phyloP scores from a whole-genome alignment of 1,284 basidiomycete genomes.

The Heterobasidion occidentale region DNA sequence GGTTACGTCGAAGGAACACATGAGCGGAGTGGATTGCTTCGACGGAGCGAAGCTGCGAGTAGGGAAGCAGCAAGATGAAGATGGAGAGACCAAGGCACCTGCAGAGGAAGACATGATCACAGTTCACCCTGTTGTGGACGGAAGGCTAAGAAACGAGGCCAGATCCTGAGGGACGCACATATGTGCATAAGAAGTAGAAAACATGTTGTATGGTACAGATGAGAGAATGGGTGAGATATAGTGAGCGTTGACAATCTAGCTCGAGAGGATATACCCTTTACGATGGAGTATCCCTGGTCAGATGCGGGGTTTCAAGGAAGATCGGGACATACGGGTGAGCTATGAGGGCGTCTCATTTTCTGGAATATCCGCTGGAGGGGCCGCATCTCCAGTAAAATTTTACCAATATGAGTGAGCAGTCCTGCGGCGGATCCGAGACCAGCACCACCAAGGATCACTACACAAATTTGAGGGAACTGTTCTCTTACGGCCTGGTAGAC shows the following conservation, averaged over 20 bases:
- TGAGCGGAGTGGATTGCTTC: conserved; percentile 69
- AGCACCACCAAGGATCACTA: conserved; percentile 64
- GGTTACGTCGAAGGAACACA: conserved; percentile 63
- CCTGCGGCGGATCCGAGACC: conserved; percentile 58
- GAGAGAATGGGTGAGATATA: no score
- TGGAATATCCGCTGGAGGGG: conserved; percentile 24
- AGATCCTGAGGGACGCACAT: conserved; percentile 17
- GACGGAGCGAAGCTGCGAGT: conserved; percentile 43
- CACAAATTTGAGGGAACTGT: neutral
- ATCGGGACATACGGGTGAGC: neutral
- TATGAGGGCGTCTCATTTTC: neutral
- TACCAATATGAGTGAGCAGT: conserved; percentile 43
- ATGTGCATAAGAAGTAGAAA: no score
- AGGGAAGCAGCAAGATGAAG: conserved; percentile 21
- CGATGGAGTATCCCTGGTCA: no score
- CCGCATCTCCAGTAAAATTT: conserved; percentile 43
- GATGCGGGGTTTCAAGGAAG: neutral
- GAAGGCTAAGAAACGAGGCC: conserved; percentile 59
- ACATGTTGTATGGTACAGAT: no score
- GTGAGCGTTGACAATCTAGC: no score
- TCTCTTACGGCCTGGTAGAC: neutral
- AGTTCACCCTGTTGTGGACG: conserved; percentile 66
- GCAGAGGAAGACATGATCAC: conserved; percentile 49
- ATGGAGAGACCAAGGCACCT: conserved; percentile 19
- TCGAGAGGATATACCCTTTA: no score